Evolutionary conservation across 768 basidiomycete species (phyloP).

Genomic region (Pulveroboletus sp.): DNA sequence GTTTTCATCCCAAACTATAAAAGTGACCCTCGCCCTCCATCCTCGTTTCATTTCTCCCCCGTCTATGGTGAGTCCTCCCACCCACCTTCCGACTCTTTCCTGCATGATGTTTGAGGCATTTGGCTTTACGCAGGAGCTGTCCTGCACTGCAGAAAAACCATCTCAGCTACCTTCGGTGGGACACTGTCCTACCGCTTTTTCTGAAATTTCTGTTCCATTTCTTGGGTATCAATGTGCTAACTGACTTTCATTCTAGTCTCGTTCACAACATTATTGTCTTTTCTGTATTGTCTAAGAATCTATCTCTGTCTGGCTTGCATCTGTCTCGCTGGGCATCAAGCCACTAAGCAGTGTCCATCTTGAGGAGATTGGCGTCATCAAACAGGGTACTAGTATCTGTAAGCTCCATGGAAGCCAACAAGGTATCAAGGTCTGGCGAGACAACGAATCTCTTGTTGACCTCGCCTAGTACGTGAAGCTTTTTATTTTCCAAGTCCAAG

Average conservation of each 20-base stretch:
- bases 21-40: neutral
- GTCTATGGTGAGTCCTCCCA: slow-evolving; percentile 27
- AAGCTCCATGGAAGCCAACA: slow-evolving; percentile 64
- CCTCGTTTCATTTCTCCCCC: slow-evolving; percentile 4
- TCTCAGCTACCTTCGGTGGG: slow-evolving; percentile 89
- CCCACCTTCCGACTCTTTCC: slow-evolving; percentile 30
- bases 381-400: slow-evolving; percentile 38
- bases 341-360: slow-evolving; percentile 43
- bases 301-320: neutral
- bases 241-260: slow-evolving; percentile 25
- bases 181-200: slow-evolving; percentile 42
- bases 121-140: slow-evolving; percentile 73
- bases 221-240: slow-evolving; percentile 6
- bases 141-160: slow-evolving; percentile 79
- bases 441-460: slow-evolving; percentile 82
- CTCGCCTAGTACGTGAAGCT: slow-evolving; percentile 76
- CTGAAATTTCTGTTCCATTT: slow-evolving; percentile 24
- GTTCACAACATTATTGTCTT: neutral
- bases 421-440: slow-evolving; percentile 77
- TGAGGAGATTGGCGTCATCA: slow-evolving; percentile 48
- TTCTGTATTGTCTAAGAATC: neutral
- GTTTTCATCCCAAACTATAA: slow-evolving; percentile 26
- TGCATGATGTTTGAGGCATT: slow-evolving; percentile 90
- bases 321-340: neutral
- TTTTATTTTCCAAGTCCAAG: slow-evolving; percentile 58